Conservation (phyloP, 441 rosid species). For the Pelargonium citronellum region DNA sequence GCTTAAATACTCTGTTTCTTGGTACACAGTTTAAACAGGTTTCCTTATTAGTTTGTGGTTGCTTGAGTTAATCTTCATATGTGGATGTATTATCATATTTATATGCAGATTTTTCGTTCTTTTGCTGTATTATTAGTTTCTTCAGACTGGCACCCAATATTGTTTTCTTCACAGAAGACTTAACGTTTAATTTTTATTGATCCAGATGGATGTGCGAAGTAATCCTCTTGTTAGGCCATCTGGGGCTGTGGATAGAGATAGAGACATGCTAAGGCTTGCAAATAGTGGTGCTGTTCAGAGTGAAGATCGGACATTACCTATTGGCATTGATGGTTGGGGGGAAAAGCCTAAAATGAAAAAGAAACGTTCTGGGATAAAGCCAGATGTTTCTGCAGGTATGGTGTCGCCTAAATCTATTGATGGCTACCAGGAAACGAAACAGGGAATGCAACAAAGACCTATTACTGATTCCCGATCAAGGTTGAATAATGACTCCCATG, state of each 20-base stretch:
- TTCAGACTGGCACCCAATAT: neutral
- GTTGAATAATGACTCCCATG: slow-evolving; percentile 69
- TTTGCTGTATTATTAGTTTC: slow-evolving; percentile 3
- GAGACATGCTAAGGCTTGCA: slow-evolving; percentile 56
- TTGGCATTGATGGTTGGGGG: slow-evolving; percentile 79
- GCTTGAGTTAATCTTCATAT: slow-evolving; percentile 2
- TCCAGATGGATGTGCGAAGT: slow-evolving; percentile 66
- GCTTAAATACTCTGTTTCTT: neutral
- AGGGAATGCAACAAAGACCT: slow-evolving; percentile 63
- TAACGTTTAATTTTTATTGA: slow-evolving; percentile 26
- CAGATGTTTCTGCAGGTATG: slow-evolving; percentile 59
- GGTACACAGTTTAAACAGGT: neutral
- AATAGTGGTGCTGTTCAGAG: slow-evolving; percentile 50
- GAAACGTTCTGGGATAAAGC: slow-evolving; percentile 87
- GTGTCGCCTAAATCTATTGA: slow-evolving; percentile 53
- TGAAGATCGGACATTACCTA: slow-evolving; percentile 66
- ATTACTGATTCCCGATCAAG: slow-evolving; percentile 59
- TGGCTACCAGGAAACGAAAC: slow-evolving; percentile 70
- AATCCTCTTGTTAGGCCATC: slow-evolving; percentile 59
- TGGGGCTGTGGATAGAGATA: slow-evolving; percentile 63
- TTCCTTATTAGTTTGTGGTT: slow-evolving; percentile 3
- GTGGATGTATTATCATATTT: neutral
- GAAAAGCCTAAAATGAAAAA: slow-evolving; percentile 95
- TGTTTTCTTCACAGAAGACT: slow-evolving; percentile 19
- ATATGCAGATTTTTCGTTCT: neutral